These are phyloP conservation scores for Escovopsis sp. DNA, from an alignment of 2,329 filamentous ascomycete genomes.

Conservation along the genomic window DNA sequence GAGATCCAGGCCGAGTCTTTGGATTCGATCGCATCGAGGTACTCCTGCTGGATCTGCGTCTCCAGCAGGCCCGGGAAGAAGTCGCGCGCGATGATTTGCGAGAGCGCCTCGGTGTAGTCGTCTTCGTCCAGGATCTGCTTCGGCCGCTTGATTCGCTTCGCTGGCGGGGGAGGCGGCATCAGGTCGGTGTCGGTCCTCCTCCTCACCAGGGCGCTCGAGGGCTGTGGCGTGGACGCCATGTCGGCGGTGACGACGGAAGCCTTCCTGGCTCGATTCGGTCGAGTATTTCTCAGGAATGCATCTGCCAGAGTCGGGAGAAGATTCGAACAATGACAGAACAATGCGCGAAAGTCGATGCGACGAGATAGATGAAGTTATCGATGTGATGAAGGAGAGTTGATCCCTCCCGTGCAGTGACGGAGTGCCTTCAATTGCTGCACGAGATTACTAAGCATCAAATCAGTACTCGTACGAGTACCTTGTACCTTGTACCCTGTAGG, in stretches of 20 bases:
- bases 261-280: no score
- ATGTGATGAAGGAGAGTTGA: no score
- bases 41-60: conserved; percentile 77
- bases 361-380: no score
- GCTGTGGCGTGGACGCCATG: conserved; percentile 22
- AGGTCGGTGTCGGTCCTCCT: conserved; percentile 55
- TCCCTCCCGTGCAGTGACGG: no score
- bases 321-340: no score
- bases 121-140: conserved; percentile 85
- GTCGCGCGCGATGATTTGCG: conserved; percentile 88
- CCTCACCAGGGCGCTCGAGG: conserved; percentile 46
- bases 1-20: conserved; percentile 76
- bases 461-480: no score
- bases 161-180: conserved; percentile 75
- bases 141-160: conserved; percentile 85
- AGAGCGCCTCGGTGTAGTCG: conserved; percentile 76
- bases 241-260: background rate
- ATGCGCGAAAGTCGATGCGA: no score
- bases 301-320: no score
- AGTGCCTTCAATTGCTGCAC: no score
- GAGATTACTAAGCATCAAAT: no score
- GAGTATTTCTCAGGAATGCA: no score
- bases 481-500: no score
- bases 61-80: conserved; percentile 90
- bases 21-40: conserved; percentile 79